Evolutionary conservation across 1,284 basidiomycete species (phyloP).

Genomic region (Apiotrichum sp.): DNA sequence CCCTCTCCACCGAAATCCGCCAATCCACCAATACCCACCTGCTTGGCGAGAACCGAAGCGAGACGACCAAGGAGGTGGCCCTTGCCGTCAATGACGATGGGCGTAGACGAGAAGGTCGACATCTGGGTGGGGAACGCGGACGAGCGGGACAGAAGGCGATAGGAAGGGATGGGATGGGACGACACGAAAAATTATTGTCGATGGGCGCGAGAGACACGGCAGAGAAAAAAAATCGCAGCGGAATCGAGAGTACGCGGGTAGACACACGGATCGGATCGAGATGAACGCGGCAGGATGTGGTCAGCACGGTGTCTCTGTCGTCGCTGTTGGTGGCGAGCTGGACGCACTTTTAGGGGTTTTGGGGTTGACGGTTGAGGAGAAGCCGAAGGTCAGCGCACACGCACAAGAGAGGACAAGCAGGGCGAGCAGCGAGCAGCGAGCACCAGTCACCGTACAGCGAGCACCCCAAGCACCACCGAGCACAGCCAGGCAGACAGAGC

Average conservation of each 20-base stretch:
- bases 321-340: neutral
- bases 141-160: neutral
- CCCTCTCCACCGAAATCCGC: neutral
- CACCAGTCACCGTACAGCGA: neutral
- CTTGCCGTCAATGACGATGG: conserved; percentile 99
- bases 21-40: conserved; percentile 51
- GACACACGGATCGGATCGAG: neutral
- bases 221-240: neutral
- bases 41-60: conserved; percentile 97
- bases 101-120: conserved; percentile 54
- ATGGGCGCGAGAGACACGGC: no score
- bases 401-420: neutral
- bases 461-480: no score
- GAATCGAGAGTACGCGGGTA: neutral
- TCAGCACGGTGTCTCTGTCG: conserved; percentile 1
- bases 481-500: neutral
- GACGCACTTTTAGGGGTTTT: conserved; percentile 2
- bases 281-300: neutral
- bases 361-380: conserved; percentile 7
- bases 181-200: no score
- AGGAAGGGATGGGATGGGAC: neutral
- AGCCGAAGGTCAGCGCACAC: neutral
- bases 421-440: neutral
- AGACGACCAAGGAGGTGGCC: conserved; percentile 99
- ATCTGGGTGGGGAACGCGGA: conserved; percentile 18